phyloP scores from a whole-genome alignment of 2,329 filamentous ascomycete genomes.

The Talaromyces sp. region DNA sequence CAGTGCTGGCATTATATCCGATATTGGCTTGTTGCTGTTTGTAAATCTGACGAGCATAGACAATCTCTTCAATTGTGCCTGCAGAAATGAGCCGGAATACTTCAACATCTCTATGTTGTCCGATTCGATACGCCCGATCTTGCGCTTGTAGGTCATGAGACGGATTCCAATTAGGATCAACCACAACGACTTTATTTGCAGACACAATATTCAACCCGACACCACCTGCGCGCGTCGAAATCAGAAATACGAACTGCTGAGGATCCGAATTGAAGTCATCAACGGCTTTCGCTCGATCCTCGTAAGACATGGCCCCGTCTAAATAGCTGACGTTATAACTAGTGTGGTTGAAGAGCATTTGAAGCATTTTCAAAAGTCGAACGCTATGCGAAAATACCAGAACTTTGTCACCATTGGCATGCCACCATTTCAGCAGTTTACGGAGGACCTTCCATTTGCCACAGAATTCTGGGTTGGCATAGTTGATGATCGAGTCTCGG shows the following conservation, averaged over 20 bases:
- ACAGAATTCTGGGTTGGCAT: constrained; percentile 84
- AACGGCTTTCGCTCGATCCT: constrained; percentile 75
- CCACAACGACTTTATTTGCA: constrained; percentile 95
- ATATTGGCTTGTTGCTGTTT: constrained; percentile 99
- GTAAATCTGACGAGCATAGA: constrained; percentile 95
- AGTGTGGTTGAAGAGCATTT: constrained; percentile 79
- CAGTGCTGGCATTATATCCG: constrained; percentile 85
- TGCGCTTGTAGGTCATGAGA: constrained; percentile 92
- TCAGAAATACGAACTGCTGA: constrained; percentile 86
- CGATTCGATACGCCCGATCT: constrained; percentile 92
- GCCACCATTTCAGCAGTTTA: constrained; percentile 84
- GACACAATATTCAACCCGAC: constrained; percentile 95
- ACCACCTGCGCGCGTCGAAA: constrained; percentile 88
- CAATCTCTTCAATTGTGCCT: constrained; percentile 93
- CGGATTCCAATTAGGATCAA: constrained; percentile 98
- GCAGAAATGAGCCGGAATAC: constrained; percentile 87
- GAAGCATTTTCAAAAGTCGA: constrained; percentile 73
- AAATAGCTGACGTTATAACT: constrained; percentile 88
- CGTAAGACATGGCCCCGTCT: constrained; percentile 76
- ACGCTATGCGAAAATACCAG: constrained; percentile 94
- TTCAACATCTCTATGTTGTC: constrained; percentile 86
- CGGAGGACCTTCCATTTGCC: constrained; percentile 94
- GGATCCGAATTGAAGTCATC: constrained; percentile 89
- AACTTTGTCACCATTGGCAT: constrained; percentile 85
- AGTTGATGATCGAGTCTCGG: constrained; percentile 71